phyloP scores from a whole-genome alignment of 2,329 filamentous ascomycete species.

The Graphilbum sp. region DNA sequence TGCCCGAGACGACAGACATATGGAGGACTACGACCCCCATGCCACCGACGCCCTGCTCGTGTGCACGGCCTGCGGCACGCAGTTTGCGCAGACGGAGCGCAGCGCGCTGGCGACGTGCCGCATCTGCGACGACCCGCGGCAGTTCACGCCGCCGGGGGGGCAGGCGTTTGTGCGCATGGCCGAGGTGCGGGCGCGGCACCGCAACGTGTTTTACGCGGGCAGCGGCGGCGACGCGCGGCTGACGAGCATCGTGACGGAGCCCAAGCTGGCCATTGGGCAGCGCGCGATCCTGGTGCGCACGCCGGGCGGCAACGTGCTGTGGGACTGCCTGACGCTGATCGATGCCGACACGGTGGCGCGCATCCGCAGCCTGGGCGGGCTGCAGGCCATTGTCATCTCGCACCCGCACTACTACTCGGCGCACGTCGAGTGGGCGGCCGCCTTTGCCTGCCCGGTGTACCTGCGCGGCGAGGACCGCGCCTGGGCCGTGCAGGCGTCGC shows the following conservation, averaged over 20 bases:
- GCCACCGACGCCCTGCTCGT: slow-evolving; percentile 25
- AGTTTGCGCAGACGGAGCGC: slow-evolving; percentile 39
- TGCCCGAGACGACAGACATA: too few relatives aligned
- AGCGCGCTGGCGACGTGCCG: slow-evolving; percentile 37
- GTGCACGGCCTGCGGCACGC: slow-evolving; percentile 55
- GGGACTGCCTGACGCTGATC: slow-evolving; percentile 60
- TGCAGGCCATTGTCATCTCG: slow-evolving; percentile 57
- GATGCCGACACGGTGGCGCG: slow-evolving; percentile 43
- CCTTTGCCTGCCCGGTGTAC: slow-evolving; percentile 56
- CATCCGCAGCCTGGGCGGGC: slow-evolving; percentile 44
- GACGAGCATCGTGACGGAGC: slow-evolving; percentile 30
- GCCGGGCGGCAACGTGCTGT: slow-evolving; percentile 53
- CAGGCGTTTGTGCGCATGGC: slow-evolving; percentile 50
- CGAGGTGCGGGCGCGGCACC: slow-evolving; percentile 25
- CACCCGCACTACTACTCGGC: slow-evolving; percentile 76
- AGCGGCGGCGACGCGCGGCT: slow-evolving; percentile 22
- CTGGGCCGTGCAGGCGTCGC: slow-evolving; percentile 41
- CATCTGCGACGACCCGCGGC: slow-evolving; percentile 59
- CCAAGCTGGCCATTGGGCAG: slow-evolving; percentile 59
- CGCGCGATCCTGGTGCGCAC: slow-evolving; percentile 54
- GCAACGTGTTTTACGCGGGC: slow-evolving; percentile 37
- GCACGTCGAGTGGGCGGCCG: slow-evolving; percentile 54
- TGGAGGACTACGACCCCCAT: slow-evolving; percentile 7
- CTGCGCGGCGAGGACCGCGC: slow-evolving; percentile 44
- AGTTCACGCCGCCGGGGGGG: slow-evolving; percentile 47